These are phyloP conservation scores for Pythium insidiosum DNA, from an alignment of 352 stramenopile genomes.

Conservation along the genomic window DNA sequence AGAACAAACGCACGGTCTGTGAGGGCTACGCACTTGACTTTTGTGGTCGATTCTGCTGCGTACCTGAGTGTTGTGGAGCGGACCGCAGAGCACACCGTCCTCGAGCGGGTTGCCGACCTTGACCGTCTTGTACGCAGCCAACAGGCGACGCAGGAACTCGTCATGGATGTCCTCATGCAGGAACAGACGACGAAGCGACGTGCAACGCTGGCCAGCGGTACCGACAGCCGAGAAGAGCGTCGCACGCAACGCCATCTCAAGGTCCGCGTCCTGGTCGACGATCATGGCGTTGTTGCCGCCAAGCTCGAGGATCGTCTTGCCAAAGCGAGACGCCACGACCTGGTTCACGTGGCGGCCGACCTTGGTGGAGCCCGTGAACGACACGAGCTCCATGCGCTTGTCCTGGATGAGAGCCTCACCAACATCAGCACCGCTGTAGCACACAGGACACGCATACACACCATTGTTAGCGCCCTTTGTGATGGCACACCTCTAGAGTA, in stretches of 20 bases:
- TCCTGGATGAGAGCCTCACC: slow-evolving; percentile 80
- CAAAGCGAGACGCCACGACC: slow-evolving; percentile 84
- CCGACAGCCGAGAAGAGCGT: slow-evolving; percentile 89
- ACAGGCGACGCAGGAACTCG: slow-evolving; percentile 77
- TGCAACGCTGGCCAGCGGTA: slow-evolving; percentile 90
- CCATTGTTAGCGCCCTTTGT: background rate
- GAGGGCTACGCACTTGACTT: too few species aligned
- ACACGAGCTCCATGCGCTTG: too few species aligned
- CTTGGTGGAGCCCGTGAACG: slow-evolving; percentile 88
- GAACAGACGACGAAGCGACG: slow-evolving; percentile 87
- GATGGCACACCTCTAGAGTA: background rate
- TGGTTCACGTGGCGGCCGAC: slow-evolving; percentile 84
- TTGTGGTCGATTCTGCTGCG: too few species aligned
- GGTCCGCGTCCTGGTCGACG: slow-evolving; percentile 86
- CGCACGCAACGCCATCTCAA: slow-evolving; percentile 86
- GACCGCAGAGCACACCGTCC: slow-evolving; percentile 77
- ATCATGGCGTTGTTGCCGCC: slow-evolving; percentile 94
- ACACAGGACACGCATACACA: background rate
- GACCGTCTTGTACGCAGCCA: slow-evolving; percentile 82
- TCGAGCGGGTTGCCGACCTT: slow-evolving; percentile 87
- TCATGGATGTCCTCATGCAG: slow-evolving; percentile 90
- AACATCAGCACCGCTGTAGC: slow-evolving; percentile 53
- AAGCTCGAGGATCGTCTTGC: slow-evolving; percentile 88
- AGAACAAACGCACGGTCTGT: background rate
- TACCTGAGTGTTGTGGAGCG: slow-evolving; percentile 54